Evolutionary conservation across 208 protist species (phyloP).

Genomic region (Leishmania braziliensis): DNA sequence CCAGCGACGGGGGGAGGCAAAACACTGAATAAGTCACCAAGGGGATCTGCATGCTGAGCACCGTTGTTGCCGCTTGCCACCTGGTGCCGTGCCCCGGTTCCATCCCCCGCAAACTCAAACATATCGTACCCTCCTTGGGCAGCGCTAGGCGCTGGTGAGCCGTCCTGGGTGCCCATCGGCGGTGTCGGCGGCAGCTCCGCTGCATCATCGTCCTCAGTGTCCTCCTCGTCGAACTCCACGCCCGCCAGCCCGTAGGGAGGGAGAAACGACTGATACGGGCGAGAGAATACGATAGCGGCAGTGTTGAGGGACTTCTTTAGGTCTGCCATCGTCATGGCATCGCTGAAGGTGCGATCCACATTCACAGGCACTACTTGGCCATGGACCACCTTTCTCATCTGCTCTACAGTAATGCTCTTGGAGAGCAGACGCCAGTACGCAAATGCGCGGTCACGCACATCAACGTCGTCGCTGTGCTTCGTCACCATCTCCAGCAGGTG

Average conservation of each 20-base stretch:
- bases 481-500: slow-evolving; percentile 69
- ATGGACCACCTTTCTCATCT: slow-evolving; percentile 93
- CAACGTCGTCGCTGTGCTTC: slow-evolving; percentile 95
- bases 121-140: slow-evolving; percentile 6
- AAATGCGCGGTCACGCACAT: slow-evolving; percentile 98
- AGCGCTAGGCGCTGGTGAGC: neutral
- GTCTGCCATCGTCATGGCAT: slow-evolving; percentile 92
- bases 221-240: slow-evolving; percentile 62
- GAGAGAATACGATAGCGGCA: slow-evolving; percentile 96
- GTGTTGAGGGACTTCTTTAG: slow-evolving; percentile 91
- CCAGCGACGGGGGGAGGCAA: slow-evolving; percentile 10
- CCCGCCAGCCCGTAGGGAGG: slow-evolving; percentile 75
- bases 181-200: slow-evolving; percentile 46
- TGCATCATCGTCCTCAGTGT: slow-evolving; percentile 59
- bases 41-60: slow-evolving; percentile 35
- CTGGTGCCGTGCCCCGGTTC: slow-evolving; percentile 7
- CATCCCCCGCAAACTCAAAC: slow-evolving; percentile 22
- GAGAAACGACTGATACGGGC: slow-evolving; percentile 94
- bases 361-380: slow-evolving; percentile 83
- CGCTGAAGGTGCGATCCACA: slow-evolving; percentile 92
- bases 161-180: slow-evolving; percentile 19
- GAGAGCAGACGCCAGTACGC: slow-evolving; percentile 99
- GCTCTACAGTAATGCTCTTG: slow-evolving; percentile 95
- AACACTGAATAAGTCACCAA: slow-evolving; percentile 46
- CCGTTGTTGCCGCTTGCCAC: slow-evolving; percentile 13